Conservation (phyloP, 257 asterid genomes). For the Perilla frutescens region DNA sequence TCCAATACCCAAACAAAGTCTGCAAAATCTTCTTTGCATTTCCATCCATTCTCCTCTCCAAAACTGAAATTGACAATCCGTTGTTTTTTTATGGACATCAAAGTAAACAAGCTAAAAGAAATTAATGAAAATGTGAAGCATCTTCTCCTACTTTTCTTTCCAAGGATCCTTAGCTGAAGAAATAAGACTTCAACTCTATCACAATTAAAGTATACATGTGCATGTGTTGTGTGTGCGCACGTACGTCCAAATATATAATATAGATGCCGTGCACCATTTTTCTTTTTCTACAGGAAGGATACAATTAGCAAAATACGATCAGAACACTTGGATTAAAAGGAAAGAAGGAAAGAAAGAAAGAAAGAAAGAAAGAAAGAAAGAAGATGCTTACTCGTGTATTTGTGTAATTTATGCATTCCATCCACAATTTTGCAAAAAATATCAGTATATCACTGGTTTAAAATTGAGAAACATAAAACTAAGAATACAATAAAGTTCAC, state of each 20-base stretch:
- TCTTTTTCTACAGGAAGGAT: conserved; percentile 1
- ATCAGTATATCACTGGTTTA: neutral
- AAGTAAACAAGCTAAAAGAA: conserved; percentile 2
- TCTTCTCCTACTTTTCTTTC: conserved; percentile 2
- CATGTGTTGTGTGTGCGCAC: neutral
- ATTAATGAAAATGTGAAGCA: conserved; percentile 13
- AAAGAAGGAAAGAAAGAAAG: no score
- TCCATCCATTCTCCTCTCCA: conserved; percentile 98
- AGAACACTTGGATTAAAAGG: neutral
- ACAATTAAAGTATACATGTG: neutral
- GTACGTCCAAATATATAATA: neutral
- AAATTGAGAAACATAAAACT: neutral
- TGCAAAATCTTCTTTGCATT: conserved; percentile 65
- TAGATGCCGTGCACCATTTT: neutral
- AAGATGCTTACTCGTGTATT: no score
- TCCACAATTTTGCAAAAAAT: neutral
- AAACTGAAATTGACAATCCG: conserved; percentile 50
- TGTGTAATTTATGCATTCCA: neutral
- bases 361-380: no score
- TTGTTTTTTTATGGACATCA: neutral
- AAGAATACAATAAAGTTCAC: neutral
- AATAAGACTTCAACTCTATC: conserved; percentile 7
- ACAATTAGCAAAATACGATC: neutral
- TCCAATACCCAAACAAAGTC: conserved; percentile 96
- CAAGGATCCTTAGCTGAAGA: conserved; percentile 10